Evolutionary conservation across 225 moss, liverwort and hornwort species (phyloP), one percentile per base, ranked within the genome.

Genomic region (Ulota crispa): DNA sequence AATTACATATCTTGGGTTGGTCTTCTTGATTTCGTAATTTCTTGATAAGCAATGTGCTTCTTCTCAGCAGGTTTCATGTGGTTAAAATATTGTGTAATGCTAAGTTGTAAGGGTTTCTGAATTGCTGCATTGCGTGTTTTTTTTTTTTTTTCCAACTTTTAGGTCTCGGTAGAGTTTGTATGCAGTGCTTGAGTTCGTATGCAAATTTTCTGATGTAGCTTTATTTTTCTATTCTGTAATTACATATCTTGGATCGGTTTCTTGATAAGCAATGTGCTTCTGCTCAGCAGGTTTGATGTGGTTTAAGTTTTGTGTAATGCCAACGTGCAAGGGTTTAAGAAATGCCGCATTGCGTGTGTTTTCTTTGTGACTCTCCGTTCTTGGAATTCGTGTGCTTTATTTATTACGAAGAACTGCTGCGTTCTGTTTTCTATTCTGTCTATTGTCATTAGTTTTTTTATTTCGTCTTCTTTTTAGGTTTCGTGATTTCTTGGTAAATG

Each of bases 401-500:
- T 5, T 11, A 5, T 27, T 56, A 7, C 4, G 1, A 57, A 36
- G 45, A 7, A 21, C 10, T 11, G 19, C 1, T 78, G 9, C 9
- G 27, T 8, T 56, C n/a, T 42, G 5, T 31, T 64, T 78, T 64
- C 7, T 57, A 0, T 30, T 28, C 9, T 55, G 34, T 56, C 56
- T 9, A n/a, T 73, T 55, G 0, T 70, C 36, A 7, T 11, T 7
- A 50, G 5, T 31, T 31, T 6, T 31, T 63, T 16, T 14, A 6
- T 63, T 16, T 8, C 2, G 28, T 11, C 9, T 28, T 43, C 15
- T 61, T 68, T 68, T 37, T 14, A 5, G n/a, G 26, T 36, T 73
- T 24, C 19, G 24, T 84, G 80, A 41, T 68, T 68, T 64, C 52
- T 67, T 82, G 70, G 28, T 73, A 55, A 37, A 6, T 23, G 13